Evolutionary conservation across 2,329 filamentous ascomycete species (phyloP).

Genomic region (Aspergillus intermedius): DNA sequence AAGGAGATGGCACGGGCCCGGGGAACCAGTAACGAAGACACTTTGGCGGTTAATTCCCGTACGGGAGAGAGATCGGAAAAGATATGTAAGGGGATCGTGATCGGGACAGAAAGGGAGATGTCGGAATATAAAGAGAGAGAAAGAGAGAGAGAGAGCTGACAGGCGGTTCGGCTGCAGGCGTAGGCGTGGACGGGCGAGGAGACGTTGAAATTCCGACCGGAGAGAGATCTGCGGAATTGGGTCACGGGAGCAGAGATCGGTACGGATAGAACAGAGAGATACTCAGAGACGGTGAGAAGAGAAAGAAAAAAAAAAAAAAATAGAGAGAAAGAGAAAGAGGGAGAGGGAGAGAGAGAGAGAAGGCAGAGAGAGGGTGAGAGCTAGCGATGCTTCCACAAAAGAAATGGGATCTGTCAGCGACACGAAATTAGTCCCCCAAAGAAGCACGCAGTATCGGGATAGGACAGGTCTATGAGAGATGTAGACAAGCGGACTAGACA

Average conservation of each 20-base stretch:
- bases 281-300: too few species aligned
- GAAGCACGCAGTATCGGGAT: background rate
- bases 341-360: too few species aligned
- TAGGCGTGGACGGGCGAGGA: background rate
- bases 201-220: background rate
- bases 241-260: background rate
- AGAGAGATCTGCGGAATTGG: background rate
- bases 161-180: background rate
- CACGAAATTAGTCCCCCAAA: background rate
- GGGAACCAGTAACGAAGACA: conserved; percentile 86
- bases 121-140: background rate
- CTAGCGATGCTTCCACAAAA: background rate
- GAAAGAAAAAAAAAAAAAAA: too few species aligned
- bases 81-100: background rate
- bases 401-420: background rate
- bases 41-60: conserved; percentile 73
- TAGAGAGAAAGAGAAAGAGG: too few species aligned
- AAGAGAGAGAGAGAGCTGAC: background rate
- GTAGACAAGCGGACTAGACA: too few species aligned
- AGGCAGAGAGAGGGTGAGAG: too few species aligned
- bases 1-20: conserved; percentile 89
- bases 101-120: background rate
- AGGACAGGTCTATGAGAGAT: background rate
- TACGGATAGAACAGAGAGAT: too few species aligned
- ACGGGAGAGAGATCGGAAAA: conserved; percentile 10